A percentile compares a stretch with the other conserved stretches of the same genome.
Conservation (phyloP, 2,329 filamentous ascomycete genomes). For the Trichoderma cornu-damae region DNA sequence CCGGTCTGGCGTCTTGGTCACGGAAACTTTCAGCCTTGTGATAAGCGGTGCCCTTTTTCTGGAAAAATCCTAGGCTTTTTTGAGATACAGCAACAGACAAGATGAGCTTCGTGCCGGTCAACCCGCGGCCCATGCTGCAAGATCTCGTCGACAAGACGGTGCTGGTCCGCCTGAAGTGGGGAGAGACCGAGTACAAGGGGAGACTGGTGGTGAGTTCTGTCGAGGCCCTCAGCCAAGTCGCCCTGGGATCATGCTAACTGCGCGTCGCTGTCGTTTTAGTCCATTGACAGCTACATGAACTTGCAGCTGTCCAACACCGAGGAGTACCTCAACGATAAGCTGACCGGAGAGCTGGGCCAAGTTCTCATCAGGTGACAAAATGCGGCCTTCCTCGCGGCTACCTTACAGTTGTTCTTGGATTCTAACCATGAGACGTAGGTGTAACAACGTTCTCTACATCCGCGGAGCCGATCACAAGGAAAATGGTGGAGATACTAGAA, state of each 20-base stretch:
- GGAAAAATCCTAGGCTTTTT: background rate
- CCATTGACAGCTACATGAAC: constrained; percentile 98
- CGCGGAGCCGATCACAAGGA: constrained; percentile 51
- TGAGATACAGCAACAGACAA: constrained; percentile 19
- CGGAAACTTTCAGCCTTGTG: constrained; percentile 20
- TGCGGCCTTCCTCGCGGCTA: background rate
- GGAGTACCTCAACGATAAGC: constrained; percentile 86
- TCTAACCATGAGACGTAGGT: constrained; percentile 45
- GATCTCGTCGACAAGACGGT: constrained; percentile 87
- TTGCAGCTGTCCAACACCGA: constrained; percentile 86
- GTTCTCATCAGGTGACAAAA: constrained; percentile 75
- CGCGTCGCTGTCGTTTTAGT: constrained; percentile 33
- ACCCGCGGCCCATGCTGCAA: constrained; percentile 95
- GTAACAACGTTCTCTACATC: constrained; percentile 98
- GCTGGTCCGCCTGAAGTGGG: constrained; percentile 93
- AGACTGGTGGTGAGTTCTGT: constrained; percentile 54
- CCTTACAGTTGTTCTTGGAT: background rate
- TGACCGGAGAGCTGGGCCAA: constrained; percentile 77
- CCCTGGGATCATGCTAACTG: constrained; percentile 1
- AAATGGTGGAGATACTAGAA: constrained; percentile 48
- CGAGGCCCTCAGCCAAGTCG: background rate
- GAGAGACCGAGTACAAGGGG: constrained; percentile 95
- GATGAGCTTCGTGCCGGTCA: constrained; percentile 75
- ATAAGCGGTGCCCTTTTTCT: constrained; percentile 12
- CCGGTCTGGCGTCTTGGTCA: constrained; percentile 11